Base-by-base conservation (phyloP, 225 moss, liverwort and hornwort species). In the Physcomitrium patens region DNA sequence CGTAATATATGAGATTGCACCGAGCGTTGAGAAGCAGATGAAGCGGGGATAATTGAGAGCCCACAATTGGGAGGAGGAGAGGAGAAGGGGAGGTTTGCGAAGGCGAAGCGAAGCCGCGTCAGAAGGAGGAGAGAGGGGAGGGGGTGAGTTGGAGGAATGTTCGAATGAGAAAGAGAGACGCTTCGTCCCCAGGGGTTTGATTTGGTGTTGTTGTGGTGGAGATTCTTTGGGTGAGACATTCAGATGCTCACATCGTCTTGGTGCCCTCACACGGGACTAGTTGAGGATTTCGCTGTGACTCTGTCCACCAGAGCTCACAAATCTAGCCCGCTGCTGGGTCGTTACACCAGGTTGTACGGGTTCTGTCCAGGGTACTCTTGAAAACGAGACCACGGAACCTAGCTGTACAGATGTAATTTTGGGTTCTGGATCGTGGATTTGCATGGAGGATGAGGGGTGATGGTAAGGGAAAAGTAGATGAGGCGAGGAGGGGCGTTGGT, bases 321-420 rank as follows among this genome's bases (percentile, higher is more conserved):
- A 76, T 82, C 24, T 82, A 18, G 67, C 55, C 42, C 3, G 54
- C 31, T 67, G 9, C 20, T 61, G 72, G 65, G 72, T 52, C 73
- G 65, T 24, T 78, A 63, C 10, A 48, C 58, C 12, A 78, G 78
- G 11, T 63, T 82, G 37, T 23, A 78, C 78, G 78, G 82, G 7
- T 85, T 85, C n/a, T 78, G 79, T 50, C 75, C 85, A 2, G 79
- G 82, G 6, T 77, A 77, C 10, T 75, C 77, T 72, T 85, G 75
- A 85, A 60, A 20, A 24, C 7, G n/a, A 0, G 49, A 15, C 12
- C 49, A 11, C 3, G 0, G 0, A 8, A 42, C 27, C 0, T 8
- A 0, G 1, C 10, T 3, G 51, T 19, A 18, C 55, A 9, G 26
- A 12, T 13, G 17, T 7, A 7, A 13, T 60, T 23, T 23, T n/a